phyloP scores from a whole-genome alignment of 139 green algal genomes.

The Chlorokybus atmophyticus region DNA sequence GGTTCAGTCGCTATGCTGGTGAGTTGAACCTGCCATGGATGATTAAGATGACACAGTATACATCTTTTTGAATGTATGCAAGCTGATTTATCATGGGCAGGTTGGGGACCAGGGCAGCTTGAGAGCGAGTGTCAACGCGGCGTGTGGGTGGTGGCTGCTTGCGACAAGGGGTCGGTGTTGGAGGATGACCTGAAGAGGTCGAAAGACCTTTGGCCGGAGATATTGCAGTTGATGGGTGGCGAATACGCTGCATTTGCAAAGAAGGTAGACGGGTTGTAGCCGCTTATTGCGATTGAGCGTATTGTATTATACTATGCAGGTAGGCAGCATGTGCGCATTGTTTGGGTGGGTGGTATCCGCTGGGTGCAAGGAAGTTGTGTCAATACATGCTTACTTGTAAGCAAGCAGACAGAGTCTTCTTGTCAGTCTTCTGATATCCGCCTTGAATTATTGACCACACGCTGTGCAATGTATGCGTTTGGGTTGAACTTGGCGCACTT shows the following conservation, averaged over 20 bases:
- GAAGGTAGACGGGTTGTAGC: neutral
- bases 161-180: conserved; percentile 41
- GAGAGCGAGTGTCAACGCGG: conserved; percentile 47
- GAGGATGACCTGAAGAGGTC: conserved; percentile 24
- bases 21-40: neutral
- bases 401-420: no score
- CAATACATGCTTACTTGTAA: no score
- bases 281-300: no score
- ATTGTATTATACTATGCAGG: no score
- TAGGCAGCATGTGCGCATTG: no score
- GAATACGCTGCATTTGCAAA: conserved; percentile 15
- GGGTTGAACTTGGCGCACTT: no score
- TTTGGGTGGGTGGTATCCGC: no score
- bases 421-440: no score
- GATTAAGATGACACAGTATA: conserved; percentile 4
- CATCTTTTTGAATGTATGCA: conserved; percentile 21
- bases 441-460: no score
- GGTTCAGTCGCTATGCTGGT: conserved; percentile 42
- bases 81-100: conserved; percentile 9
- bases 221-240: conserved; percentile 31
- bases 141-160: conserved; percentile 60
- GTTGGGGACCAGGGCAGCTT: conserved; percentile 67
- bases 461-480: no score
- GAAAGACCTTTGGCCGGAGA: conserved; percentile 28
- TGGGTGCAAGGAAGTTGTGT: no score